Evolutionary conservation across 2,329 filamentous ascomycete genomes (phyloP), one percentile per base, ranked within the genome.

Genomic region (Byssothecium circinans): DNA sequence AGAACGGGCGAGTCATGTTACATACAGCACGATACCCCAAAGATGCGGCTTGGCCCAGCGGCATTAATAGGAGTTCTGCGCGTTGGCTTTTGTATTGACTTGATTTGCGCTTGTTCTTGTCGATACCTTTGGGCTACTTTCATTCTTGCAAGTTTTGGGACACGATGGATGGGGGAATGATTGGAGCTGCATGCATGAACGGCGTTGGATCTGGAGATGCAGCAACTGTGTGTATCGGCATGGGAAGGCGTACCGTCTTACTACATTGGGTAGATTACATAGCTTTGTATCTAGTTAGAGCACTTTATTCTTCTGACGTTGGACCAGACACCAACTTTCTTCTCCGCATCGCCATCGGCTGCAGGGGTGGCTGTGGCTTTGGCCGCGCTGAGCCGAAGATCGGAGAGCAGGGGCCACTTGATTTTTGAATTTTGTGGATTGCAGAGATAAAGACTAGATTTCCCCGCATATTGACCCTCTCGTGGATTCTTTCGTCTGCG

Each of bases 381-480:
- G 7, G 5, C n/a, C 17, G 39, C 22, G 12, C 42, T 54, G 41
- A 37, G 47, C 55, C 53, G 53, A 54, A 49, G 17, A 41, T 53
- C 45, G 46, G 53, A 41, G 42, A 14, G 36, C 10, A 6, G 23
- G 10, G 29, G 40, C 53, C 53, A 52, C 37, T 36, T 42, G 48
- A 45, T 34, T 54, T 54, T 53, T 57, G 32, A 35, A 35, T 36
- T 39, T 41, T 37, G 18, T 30, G 27, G 47, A 42, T 29, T 43
- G 23, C 38, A 44, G 30, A 43, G 43, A 45, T 49, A 49, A 49
- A 38, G 29, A 30, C 43, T n/a, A n/a, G n/a, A n/a, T n/a, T n/a
- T 37, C 47, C 45, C 44, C 50, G 40, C 50, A 41, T 33, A 33
- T 20, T 14, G 3, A 19, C 14, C 8, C 18, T 37, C 18, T 37